phyloP scores from a whole-genome alignment of 1,284 basidiomycete genomes.

The Ganoderma resinaceum region DNA sequence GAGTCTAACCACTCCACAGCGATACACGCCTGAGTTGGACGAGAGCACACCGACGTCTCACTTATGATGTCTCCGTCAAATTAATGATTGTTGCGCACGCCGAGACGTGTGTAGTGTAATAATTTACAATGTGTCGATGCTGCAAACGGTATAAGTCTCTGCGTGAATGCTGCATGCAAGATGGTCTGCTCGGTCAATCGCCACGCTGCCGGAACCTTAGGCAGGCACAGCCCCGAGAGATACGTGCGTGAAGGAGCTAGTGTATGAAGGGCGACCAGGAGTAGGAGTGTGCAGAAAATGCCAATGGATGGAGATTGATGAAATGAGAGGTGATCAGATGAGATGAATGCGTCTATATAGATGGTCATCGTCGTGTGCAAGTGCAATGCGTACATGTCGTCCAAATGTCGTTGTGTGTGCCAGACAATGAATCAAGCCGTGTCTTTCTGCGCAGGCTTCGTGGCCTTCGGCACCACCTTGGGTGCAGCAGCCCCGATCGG shows the following conservation, averaged over 20 bases:
- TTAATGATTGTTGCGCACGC: conserved; percentile 1
- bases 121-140: conserved; percentile 26
- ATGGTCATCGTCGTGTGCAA: neutral
- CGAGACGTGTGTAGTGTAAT: conserved; percentile 19
- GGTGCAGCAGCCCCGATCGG: conserved; percentile 3
- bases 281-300: neutral
- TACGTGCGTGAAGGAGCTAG: neutral
- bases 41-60: neutral
- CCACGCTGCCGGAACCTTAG: neutral
- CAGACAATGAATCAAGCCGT: neutral
- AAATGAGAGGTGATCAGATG: neutral
- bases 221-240: neutral
- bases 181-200: neutral
- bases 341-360: conserved; percentile 7
- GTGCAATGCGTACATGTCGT: neutral
- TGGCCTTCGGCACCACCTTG: neutral
- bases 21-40: no score
- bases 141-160: conserved; percentile 12
- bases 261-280: neutral
- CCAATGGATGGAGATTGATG: neutral
- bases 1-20: no score
- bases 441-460: conserved; percentile 5
- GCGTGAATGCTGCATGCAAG: neutral
- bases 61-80: neutral
- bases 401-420: conserved; percentile 1